Evolutionary conservation across 1,139 yeast species (phyloP), one percentile per base, ranked within the genome.

Genomic region (Taphrina pruni): DNA sequence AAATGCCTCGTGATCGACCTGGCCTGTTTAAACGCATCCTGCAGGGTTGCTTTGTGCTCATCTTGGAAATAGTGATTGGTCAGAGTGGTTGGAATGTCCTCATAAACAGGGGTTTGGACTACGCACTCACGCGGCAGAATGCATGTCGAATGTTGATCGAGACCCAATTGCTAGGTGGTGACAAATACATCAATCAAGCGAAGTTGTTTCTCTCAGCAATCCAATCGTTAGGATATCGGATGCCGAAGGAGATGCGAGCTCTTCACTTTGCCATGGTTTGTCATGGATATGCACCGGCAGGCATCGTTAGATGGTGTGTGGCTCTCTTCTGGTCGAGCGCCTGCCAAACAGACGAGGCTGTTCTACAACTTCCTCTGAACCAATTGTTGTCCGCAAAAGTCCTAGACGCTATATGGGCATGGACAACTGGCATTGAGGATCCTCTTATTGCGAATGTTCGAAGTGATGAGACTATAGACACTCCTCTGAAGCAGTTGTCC

Each of bases 131-230:
- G 41, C 72, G 71, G 35, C 70, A 70, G 6, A 68, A 72, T 7
- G 72, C 73, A 6, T 43, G 75, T 54, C 66, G 71, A 11, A 67
- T 73, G 36, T 70, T 76, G 69, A 76, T 76, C 61, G 66, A 77
- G 46, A 67, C 74, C 12, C 72, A 78, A 57, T 73, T 78, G 55
- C 70, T 77, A 32, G 80, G 78, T 57, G 73, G 56, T 36, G 68
- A 46, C 67, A 71, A 45, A 71, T 69, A 32, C 71, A 72, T 66
- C 62, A 69, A 50, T 60, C 71, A 14, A 70, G 72, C 58, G 70
- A 72, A 66, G 61, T 70, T 11, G 57, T 70, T 7, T 62, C 56
- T 39, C 69, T 72, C 56, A 5, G 62, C 62, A 6, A 58, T 58
- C 7, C 62, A 58, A 32, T 58, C 62, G n/a, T 48, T 58, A 9